Evolutionary conservation across 257 asterid species (phyloP), one percentile per base, ranked within the genome.

Genomic region (Solanum bulbocastanum): DNA sequence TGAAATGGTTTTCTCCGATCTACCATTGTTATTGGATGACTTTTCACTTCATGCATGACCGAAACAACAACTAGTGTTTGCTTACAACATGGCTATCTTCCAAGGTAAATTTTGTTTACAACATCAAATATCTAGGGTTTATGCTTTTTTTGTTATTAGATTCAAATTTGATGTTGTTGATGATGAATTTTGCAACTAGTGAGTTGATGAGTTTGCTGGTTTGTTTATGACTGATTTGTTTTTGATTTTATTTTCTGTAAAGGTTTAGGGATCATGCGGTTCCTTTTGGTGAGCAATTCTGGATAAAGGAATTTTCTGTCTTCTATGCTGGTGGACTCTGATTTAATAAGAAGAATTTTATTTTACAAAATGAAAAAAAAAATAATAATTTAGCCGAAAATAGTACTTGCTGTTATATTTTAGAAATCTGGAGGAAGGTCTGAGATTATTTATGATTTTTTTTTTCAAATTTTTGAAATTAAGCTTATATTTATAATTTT

Each of bases 201-300:
- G 20, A 87, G 86, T 27, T 83, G 52, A 44, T 81, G 85, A 40
- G 69, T 75, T 62, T 44, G 3, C 81, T 74, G 22, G 33, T 30
- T 32, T 27, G 23, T 39, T 30, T 52, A 83, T n/a, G 71, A 68
- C 69, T 49, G 73, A 33, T 35, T 73, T 30, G 73, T 87, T 83
- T 66, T 33, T 85, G 30, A 73, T 71, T 83, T 65, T 44, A 74
- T 56, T 84, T 65, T 65, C 8, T 89, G 52, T 88, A 90, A 93
- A 93, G 98, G 94, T 92, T 93, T 86, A 91, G 90, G 89, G 88
- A 87, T 86, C 90, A 86, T 49, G 88, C 87, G 88, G 90, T 86
- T 91, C 89, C 88, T 86, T 88, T 76, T 83, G 92, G 93, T 91
- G 92, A 91, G 91, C 86, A 89, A 89, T 82, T 89, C 89, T 91